phyloP scores from a whole-genome alignment of 179 eudicot genomes.

The Nepenthes alata region DNA sequence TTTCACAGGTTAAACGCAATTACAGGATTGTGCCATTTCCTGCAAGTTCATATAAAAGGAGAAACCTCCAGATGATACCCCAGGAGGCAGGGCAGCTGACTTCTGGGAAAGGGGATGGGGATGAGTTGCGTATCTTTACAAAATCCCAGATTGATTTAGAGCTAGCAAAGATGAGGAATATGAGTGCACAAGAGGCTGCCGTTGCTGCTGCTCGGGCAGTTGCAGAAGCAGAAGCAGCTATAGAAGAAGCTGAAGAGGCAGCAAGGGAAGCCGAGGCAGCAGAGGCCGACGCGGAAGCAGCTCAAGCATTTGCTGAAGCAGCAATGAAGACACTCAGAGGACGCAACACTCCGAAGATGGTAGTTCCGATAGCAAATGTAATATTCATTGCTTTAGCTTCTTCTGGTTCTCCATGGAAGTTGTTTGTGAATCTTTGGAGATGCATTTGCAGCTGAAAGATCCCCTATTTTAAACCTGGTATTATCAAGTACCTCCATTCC shows the following conservation, averaged over 20 bases:
- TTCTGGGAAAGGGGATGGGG: conserved; percentile 31
- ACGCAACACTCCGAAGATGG: conserved; percentile 46
- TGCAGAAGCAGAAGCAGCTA: conserved; percentile 80
- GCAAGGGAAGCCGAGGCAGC: conserved; percentile 84
- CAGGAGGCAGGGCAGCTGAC: conserved; percentile 39
- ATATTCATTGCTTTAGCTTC: neutral
- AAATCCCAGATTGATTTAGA: conserved; percentile 64
- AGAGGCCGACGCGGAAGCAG: conserved; percentile 84
- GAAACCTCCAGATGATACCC: conserved; percentile 22
- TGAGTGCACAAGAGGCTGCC: conserved; percentile 75
- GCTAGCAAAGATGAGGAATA: conserved; percentile 63
- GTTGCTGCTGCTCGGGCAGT: conserved; percentile 78
- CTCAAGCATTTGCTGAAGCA: conserved; percentile 80
- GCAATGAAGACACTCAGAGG: conserved; percentile 65
- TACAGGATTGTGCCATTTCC: conserved; percentile 41
- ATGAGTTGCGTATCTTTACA: conserved; percentile 27
- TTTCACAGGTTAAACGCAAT: conserved; percentile 46
- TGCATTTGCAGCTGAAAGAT: neutral
- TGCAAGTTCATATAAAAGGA: conserved; percentile 36
- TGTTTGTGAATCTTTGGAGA: neutral
- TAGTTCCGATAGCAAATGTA: conserved; percentile 10
- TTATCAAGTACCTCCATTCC: neutral
- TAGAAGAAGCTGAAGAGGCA: conserved; percentile 82
- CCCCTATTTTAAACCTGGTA: neutral
- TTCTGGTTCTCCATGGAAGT: neutral